A percentile compares a stretch with the other conserved stretches of the same genome.
phyloP scores from a whole-genome alignment of 768 basidiomycete species.

The Boletus barrowsii region DNA sequence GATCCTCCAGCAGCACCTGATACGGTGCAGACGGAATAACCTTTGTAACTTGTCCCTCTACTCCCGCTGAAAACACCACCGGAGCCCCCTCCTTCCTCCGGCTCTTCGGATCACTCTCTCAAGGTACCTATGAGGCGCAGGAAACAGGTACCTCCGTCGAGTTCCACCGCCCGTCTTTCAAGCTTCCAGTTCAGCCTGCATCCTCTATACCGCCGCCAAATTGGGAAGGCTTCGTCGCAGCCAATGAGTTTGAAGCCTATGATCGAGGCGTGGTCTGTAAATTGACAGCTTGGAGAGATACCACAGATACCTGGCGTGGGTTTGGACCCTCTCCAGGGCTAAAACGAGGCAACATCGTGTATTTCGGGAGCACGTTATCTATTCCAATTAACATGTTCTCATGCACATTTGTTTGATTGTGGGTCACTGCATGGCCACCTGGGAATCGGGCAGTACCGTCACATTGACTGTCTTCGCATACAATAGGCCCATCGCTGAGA shows the following conservation, averaged over 20 bases:
- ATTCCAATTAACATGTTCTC: slow-evolving; percentile 12
- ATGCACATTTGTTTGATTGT: slow-evolving; percentile 12
- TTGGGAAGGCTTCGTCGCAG: slow-evolving; percentile 61
- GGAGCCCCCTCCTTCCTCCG: slow-evolving; percentile 25
- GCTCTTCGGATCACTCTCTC: slow-evolving; percentile 26
- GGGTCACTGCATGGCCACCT: slow-evolving; percentile 48
- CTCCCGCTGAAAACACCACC: slow-evolving; percentile 27
- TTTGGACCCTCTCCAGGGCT: slow-evolving; percentile 38
- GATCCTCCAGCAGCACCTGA: too few relatives aligned
- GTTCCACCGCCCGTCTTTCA: slow-evolving; percentile 72
- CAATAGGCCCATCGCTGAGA: slow-evolving; percentile 55
- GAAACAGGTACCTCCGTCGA: slow-evolving; percentile 45
- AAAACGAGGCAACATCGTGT: slow-evolving; percentile 70
- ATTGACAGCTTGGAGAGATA: slow-evolving; percentile 75
- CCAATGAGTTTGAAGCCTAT: slow-evolving; percentile 67
- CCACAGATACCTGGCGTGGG: slow-evolving; percentile 69
- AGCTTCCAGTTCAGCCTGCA: slow-evolving; percentile 74
- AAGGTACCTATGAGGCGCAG: slow-evolving; percentile 39
- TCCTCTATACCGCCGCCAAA: slow-evolving; percentile 28
- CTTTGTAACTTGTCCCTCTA: slow-evolving; percentile 58
- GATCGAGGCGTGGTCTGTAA: slow-evolving; percentile 67
- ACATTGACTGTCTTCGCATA: slow-evolving; percentile 67
- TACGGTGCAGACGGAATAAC: slow-evolving; percentile 42
- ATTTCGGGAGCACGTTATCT: slow-evolving; percentile 59
- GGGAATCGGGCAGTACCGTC: slow-evolving; percentile 43